These are phyloP conservation scores for Ogataea trehaloabstinens DNA, from an alignment of 805 yeast species.

Conservation along the genomic window DNA sequence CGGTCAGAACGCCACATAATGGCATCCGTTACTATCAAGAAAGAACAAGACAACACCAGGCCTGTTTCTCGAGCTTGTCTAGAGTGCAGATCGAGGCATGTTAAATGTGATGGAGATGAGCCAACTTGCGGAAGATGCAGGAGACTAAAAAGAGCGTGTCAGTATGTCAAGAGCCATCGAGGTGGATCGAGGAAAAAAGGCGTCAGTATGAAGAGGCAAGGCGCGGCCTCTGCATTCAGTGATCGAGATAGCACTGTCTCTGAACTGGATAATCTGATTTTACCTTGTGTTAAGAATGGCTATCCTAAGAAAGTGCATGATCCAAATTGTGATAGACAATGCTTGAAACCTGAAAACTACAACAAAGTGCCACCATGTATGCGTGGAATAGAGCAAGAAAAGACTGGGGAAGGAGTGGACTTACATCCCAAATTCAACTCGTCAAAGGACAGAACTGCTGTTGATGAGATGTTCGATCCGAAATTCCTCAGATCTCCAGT, in stretches of 20 bases:
- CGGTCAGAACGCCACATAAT: no score
- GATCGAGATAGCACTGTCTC: not conserved
- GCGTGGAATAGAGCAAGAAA: constrained; percentile 5
- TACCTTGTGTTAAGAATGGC: constrained; percentile 32
- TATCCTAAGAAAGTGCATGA: constrained; percentile 16
- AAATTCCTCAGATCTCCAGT: constrained; percentile 16
- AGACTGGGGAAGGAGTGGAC: constrained; percentile 16
- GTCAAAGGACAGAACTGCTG: constrained; percentile 25
- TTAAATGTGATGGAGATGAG: constrained; percentile 48
- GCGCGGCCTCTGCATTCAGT: not conserved
- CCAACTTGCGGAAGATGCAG: constrained; percentile 46
- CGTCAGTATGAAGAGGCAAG: constrained; percentile 29
- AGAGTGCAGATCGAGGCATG: constrained; percentile 49
- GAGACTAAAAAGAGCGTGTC: constrained; percentile 36
- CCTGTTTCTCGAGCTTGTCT: constrained; percentile 50
- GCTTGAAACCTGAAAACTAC: constrained; percentile 26
- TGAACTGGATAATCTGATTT: constrained; percentile 17
- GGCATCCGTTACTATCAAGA: constrained; percentile 3
- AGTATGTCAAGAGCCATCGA: constrained; percentile 49
- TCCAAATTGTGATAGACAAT: constrained; percentile 24
- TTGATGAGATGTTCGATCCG: constrained; percentile 27
- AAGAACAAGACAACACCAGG: constrained; percentile 20
- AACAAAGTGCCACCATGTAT: constrained; percentile 31
- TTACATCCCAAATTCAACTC: constrained; percentile 32
- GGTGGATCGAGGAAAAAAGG: constrained; percentile 56